Evolutionary conservation across 148 eudicot genomes (phyloP), one percentile per base, ranked within the genome.

Genomic region (Hydrangea macrophylla): DNA sequence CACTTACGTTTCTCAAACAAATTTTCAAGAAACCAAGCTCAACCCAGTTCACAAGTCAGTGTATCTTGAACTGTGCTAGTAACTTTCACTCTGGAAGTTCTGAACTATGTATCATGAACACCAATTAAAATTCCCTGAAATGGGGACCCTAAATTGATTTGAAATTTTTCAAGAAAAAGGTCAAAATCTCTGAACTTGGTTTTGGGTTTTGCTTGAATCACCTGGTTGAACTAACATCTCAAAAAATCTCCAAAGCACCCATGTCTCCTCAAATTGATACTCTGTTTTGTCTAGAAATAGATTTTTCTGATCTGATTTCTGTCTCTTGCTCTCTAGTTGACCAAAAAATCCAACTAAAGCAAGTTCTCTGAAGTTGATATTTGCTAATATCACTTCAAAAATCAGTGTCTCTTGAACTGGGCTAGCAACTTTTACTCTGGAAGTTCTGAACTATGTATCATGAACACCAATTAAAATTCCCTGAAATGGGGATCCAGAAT

Each of bases 401-500:
- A 73, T 65, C 70, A 50, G 30, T 48, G 70, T 65, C 58, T 65
- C 57, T 24, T 66, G 59, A 44, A 58, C 28, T 59, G 70, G 70
- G 58, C 50, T n/a, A 9, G 30, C 57, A n/a, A 32, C 18, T 6
- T 36, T 42, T n/a, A n/a, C n/a, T n/a, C n/a, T 54, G 39, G 4
- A 28, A 33, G 18, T 30, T 25, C 42, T 56, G n/a, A 25, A 37
- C 40, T 10, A 6, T 18, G 7, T 12, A 39, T 35, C 8, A 26
- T 61, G 54, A 31, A 15, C 11, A 32, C 42, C n/a, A 50, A 26
- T 36, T 31, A 51, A 24, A 23, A 33, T 54, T 18, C 9, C 20
- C 50, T 24, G 48, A 54, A 35, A 67, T 54, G 70, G 60, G 70
- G 60, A 55, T 65, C 45, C 44, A 11, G 55, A 33, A 27, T 13